Percentiles rank a stretch among this genome's conserved stretches.
phyloP scores from a whole-genome alignment of 2,329 filamentous ascomycete species.

The Microdochium paspali region DNA sequence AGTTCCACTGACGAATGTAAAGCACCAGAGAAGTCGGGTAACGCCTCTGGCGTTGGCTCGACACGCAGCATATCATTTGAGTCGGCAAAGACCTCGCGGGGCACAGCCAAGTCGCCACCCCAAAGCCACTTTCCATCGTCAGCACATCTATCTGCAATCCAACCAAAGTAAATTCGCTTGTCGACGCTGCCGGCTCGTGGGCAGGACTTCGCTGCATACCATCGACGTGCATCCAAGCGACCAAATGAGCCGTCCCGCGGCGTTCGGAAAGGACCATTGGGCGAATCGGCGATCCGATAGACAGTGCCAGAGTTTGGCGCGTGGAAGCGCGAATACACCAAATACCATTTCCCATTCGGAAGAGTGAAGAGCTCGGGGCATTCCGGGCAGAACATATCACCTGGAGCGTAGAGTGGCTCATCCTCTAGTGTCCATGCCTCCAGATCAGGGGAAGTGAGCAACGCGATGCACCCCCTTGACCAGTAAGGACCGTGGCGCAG shows the following conservation, averaged over 20 bases:
- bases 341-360: conserved; percentile 24
- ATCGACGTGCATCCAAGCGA: conserved; percentile 22
- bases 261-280: conserved; percentile 22
- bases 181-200: conserved; percentile 10
- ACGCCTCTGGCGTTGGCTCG: conserved; percentile 11
- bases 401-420: conserved; percentile 21
- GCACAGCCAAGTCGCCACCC: conserved; percentile 23
- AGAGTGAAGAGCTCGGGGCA: conserved; percentile 25
- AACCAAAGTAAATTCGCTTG: conserved; percentile 22
- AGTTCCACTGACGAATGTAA: no score
- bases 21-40: no score
- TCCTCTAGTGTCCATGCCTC: conserved; percentile 18
- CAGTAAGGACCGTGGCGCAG: conserved; percentile 20
- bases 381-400: conserved; percentile 24
- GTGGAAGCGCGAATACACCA: conserved; percentile 7
- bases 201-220: conserved; percentile 24
- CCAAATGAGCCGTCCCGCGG: conserved; percentile 22
- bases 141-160: conserved; percentile 21
- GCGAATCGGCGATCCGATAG: conserved; percentile 22
- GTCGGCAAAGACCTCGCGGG: conserved; percentile 19
- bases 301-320: conserved; percentile 24
- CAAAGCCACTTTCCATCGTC: conserved; percentile 25
- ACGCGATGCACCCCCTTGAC: conserved; percentile 24
- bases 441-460: conserved; percentile 23
- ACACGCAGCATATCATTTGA: conserved; percentile 14